Percentiles rank a stretch among this genome's conserved stretches.
Evolutionary conservation across 2,329 filamentous ascomycete genomes (phyloP).

Genomic region (Dactylonectria macrodidyma): DNA sequence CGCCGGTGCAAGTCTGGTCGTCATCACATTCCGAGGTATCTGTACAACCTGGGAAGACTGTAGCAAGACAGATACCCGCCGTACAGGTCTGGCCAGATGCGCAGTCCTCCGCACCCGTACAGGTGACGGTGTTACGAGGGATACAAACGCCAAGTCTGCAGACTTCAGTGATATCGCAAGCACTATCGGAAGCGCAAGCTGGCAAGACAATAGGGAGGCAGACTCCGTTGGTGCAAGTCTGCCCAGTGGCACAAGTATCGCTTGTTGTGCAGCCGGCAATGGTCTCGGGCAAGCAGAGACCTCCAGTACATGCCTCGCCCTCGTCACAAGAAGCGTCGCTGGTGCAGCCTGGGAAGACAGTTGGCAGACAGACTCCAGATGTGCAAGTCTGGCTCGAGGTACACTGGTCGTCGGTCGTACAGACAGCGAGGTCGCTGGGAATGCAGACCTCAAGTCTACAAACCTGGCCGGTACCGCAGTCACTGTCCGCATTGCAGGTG

Average conservation of each 20-base stretch:
- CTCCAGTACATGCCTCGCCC: slow-evolving; percentile 15
- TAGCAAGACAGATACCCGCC: slow-evolving; percentile 2
- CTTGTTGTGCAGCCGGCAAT: slow-evolving; percentile 11
- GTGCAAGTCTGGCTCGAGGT: slow-evolving; percentile 14
- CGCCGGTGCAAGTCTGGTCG: slow-evolving; percentile 4
- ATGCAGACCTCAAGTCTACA: slow-evolving; percentile 28
- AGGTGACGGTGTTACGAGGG: background rate
- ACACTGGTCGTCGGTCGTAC: slow-evolving; percentile 12
- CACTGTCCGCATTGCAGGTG: slow-evolving; percentile 12
- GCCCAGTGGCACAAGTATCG: slow-evolving; percentile 10
- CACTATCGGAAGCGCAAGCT: slow-evolving; percentile 3
- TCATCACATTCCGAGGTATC: background rate
- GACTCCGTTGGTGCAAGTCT: slow-evolving; percentile 18
- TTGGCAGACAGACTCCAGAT: slow-evolving; percentile 15
- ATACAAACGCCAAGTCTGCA: slow-evolving; percentile 23
- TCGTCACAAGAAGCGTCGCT: slow-evolving; percentile 6
- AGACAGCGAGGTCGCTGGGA: slow-evolving; percentile 6
- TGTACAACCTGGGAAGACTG: slow-evolving; percentile 10
- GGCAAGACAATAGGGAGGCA: slow-evolving; percentile 19
- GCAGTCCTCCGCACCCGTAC: background rate
- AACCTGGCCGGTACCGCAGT: slow-evolving; percentile 12
- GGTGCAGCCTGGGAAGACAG: slow-evolving; percentile 12
- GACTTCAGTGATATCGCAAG: background rate
- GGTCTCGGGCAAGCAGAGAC: slow-evolving; percentile 20
- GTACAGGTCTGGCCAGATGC: slow-evolving; percentile 7